Conservation (phyloP, 345 rosid species). For the Aquilaria yunnanensis region DNA sequence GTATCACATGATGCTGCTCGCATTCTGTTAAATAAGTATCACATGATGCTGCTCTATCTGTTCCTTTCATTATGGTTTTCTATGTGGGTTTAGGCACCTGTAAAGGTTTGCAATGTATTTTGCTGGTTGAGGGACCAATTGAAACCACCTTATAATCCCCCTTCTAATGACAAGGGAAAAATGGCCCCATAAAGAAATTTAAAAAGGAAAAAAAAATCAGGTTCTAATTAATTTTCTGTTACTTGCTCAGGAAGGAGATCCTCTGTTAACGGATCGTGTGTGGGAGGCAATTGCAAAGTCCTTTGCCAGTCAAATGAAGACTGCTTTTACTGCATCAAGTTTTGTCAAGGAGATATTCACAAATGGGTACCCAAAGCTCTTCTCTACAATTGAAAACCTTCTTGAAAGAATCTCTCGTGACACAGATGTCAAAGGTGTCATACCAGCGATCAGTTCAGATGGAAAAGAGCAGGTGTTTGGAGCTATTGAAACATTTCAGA, state of each 20-base stretch:
- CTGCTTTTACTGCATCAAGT: slow-evolving; percentile 95
- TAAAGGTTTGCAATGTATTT: too few species aligned
- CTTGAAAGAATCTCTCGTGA: slow-evolving; percentile 78
- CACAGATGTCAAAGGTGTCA: slow-evolving; percentile 87
- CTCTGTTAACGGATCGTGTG: slow-evolving; percentile 76
- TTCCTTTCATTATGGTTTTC: too few species aligned
- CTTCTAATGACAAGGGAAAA: too few species aligned
- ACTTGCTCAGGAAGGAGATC: slow-evolving; percentile 67
- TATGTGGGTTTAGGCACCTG: too few species aligned
- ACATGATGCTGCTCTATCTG: too few species aligned
- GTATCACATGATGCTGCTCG: too few species aligned
- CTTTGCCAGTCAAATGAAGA: slow-evolving; percentile 88
- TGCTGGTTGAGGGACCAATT: too few species aligned
- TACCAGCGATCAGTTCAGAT: slow-evolving; percentile 71
- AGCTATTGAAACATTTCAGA: slow-evolving; percentile 83
- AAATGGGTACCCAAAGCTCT: slow-evolving; percentile 87
- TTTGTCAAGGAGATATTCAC: slow-evolving; percentile 95
- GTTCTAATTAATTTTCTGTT: slow-evolving; percentile 11
- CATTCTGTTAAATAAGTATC: too few species aligned
- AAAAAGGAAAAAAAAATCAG: too few species aligned
- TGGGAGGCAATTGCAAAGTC: slow-evolving; percentile 97
- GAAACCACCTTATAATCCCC: too few species aligned
- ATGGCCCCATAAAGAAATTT: too few species aligned
- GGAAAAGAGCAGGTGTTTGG: slow-evolving; percentile 78
- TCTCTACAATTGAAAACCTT: slow-evolving; percentile 73